A percentile compares a stretch with the other conserved stretches of the same genome.
Conservation (phyloP, 192 early-diverging fungal species). For the Phycomyces blakesleeanus region DNA sequence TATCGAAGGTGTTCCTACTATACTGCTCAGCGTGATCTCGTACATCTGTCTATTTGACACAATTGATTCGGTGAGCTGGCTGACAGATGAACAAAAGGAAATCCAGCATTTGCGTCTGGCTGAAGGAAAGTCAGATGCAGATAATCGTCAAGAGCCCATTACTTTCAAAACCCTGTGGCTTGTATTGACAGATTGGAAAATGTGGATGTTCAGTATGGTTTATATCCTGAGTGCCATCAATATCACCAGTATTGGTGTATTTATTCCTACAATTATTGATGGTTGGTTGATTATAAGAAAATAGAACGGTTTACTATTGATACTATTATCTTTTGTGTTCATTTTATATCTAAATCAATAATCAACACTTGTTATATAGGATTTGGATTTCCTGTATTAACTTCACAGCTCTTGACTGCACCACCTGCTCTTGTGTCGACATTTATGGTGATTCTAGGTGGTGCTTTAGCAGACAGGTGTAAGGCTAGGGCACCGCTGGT, state of each 20-base stretch:
- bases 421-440: slow-evolving; percentile 13
- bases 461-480: slow-evolving; percentile 14
- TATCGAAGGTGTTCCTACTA: slow-evolving; percentile 59
- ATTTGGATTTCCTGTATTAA: slow-evolving; percentile 26
- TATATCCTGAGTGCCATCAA: slow-evolving; percentile 15
- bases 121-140: background rate
- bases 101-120: slow-evolving; percentile 13
- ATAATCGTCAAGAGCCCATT: background rate
- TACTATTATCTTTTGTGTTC: too few relatives aligned
- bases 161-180: background rate
- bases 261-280: slow-evolving; percentile 23
- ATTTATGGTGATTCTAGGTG: slow-evolving; percentile 8
- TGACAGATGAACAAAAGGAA: slow-evolving; percentile 21
- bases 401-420: slow-evolving; percentile 25
- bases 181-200: slow-evolving; percentile 23
- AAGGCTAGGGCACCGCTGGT: slow-evolving; percentile 17
- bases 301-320: too few relatives aligned
- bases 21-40: slow-evolving; percentile 50
- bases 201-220: slow-evolving; percentile 16
- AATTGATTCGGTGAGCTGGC: slow-evolving; percentile 17
- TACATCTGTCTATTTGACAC: slow-evolving; percentile 41
- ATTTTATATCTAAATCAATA: too few relatives aligned
- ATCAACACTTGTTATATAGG: too few relatives aligned
- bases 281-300: slow-evolving; percentile 3
- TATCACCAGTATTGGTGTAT: slow-evolving; percentile 12